Evolutionary conservation across 805 yeast genomes (phyloP).

Genomic region (Brettanomyces anomalus): DNA sequence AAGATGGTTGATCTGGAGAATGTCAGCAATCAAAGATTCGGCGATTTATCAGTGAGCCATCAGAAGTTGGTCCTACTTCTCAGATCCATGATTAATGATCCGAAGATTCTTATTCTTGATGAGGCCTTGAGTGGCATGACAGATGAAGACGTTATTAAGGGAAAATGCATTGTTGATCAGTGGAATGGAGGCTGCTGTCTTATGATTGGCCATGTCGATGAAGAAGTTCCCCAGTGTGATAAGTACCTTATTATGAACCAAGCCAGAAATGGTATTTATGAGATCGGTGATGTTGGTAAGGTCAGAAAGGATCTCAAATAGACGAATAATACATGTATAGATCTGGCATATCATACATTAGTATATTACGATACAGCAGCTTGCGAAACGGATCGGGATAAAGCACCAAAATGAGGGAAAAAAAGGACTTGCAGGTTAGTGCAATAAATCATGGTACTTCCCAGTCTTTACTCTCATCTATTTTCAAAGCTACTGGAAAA

Average conservation of each 20-base stretch:
- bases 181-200: slow-evolving; percentile 62
- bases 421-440: no score
- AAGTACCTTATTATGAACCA: slow-evolving; percentile 31
- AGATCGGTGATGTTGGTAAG: slow-evolving; percentile 17
- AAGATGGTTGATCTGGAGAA: slow-evolving; percentile 35
- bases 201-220: slow-evolving; percentile 72
- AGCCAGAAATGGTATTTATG: slow-evolving; percentile 23
- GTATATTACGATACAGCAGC: no score
- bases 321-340: not conserved
- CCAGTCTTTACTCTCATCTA: no score
- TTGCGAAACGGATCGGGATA: no score
- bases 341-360: not conserved
- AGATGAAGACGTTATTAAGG: slow-evolving; percentile 44
- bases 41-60: slow-evolving; percentile 51
- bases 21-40: slow-evolving; percentile 34
- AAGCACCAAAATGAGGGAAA: no score
- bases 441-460: no score
- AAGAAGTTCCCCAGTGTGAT: slow-evolving; percentile 72
- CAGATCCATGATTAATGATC: slow-evolving; percentile 70
- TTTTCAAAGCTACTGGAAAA: no score
- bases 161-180: slow-evolving; percentile 41
- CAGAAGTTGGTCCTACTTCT: slow-evolving; percentile 74
- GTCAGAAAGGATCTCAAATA: not conserved
- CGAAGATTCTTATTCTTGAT: slow-evolving; percentile 72
- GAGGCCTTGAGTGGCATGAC: slow-evolving; percentile 94